phyloP scores from a whole-genome alignment of 2,329 filamentous ascomycete species.

The Microdochium paspali region DNA sequence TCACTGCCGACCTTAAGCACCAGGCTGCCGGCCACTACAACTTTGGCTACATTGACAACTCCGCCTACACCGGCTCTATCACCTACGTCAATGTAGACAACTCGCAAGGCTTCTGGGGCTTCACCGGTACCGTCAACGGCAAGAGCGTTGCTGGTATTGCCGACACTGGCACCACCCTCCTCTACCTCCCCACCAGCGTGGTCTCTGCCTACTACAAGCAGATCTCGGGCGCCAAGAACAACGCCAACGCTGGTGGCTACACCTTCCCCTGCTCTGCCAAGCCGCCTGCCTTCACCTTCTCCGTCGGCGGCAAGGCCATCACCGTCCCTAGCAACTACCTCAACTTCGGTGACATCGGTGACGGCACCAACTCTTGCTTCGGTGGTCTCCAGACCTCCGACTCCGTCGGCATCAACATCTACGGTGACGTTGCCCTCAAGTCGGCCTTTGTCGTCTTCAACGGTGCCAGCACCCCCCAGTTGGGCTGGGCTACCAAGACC shows the following conservation, averaged over 20 bases:
- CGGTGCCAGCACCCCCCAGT: constrained; percentile 18
- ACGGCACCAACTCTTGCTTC: constrained; percentile 43
- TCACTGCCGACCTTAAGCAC: constrained; percentile 22
- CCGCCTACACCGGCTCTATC: constrained; percentile 22
- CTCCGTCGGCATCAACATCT: constrained; percentile 39
- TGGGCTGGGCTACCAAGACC: neutral
- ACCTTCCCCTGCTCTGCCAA: constrained; percentile 41
- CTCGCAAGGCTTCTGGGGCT: constrained; percentile 27
- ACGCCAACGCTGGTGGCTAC: constrained; percentile 32
- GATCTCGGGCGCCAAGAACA: constrained; percentile 31
- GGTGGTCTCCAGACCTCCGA: constrained; percentile 50
- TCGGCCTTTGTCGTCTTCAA: constrained; percentile 56
- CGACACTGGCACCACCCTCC: constrained; percentile 51
- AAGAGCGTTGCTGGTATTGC: constrained; percentile 31
- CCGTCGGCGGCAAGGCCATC: constrained; percentile 32
- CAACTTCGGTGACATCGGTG: constrained; percentile 22
- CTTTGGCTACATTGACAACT: constrained; percentile 24
- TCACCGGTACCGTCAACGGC: constrained; percentile 20
- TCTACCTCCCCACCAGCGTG: constrained; percentile 38
- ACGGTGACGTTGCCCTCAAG: constrained; percentile 60
- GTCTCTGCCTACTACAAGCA: constrained; percentile 40
- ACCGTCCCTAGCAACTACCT: constrained; percentile 40
- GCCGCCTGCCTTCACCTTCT: constrained; percentile 41
- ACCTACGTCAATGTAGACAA: constrained; percentile 21
- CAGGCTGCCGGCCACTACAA: constrained; percentile 24